A percentile compares a stretch with the other conserved stretches of the same genome.
These are phyloP conservation scores for Candida succiphila DNA, from an alignment of 805 yeast genomes.

Conservation along the genomic window DNA sequence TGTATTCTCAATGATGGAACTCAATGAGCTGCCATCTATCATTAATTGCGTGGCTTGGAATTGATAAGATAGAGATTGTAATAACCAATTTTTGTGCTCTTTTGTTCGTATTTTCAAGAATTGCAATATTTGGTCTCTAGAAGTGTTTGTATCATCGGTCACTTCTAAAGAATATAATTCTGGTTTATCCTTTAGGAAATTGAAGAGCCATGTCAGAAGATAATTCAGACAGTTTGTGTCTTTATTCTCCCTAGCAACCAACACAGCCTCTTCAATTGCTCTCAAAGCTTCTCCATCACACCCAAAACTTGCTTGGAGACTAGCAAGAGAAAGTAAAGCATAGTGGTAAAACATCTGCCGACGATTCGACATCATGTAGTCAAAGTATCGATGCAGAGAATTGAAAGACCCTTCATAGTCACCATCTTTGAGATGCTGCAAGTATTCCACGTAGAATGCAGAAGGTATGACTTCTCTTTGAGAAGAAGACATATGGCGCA, in stretches of 20 bases:
- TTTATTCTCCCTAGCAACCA: conserved; percentile 78
- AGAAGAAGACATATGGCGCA: conserved; percentile 36
- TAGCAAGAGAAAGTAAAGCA: conserved; percentile 64
- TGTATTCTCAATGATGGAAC: conserved; percentile 41
- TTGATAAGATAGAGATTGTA: conserved; percentile 54
- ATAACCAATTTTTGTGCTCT: conserved; percentile 31
- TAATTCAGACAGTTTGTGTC: conserved; percentile 66
- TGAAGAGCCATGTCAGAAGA: conserved; percentile 64
- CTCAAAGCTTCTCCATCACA: conserved; percentile 60
- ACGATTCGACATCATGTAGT: conserved; percentile 62
- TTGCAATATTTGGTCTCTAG: conserved; percentile 57
- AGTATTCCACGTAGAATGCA: conserved; percentile 46
- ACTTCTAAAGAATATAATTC: conserved; percentile 28
- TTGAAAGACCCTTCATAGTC: conserved; percentile 56
- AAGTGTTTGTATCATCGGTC: conserved; percentile 21
- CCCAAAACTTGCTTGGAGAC: conserved; percentile 60
- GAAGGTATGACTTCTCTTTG: conserved; percentile 34
- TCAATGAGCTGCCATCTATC: conserved; percentile 38
- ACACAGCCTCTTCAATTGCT: conserved; percentile 79
- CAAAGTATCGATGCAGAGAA: conserved; percentile 53
- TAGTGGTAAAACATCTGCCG: conserved; percentile 63
- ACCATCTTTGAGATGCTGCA: conserved; percentile 45
- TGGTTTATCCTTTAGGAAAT: conserved; percentile 63
- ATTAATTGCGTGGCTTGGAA: conserved; percentile 50
- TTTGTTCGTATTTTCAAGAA: conserved; percentile 48